These are phyloP conservation scores for Pulveroboletus sp. DNA, from an alignment of 768 basidiomycete genomes.

Conservation along the genomic window DNA sequence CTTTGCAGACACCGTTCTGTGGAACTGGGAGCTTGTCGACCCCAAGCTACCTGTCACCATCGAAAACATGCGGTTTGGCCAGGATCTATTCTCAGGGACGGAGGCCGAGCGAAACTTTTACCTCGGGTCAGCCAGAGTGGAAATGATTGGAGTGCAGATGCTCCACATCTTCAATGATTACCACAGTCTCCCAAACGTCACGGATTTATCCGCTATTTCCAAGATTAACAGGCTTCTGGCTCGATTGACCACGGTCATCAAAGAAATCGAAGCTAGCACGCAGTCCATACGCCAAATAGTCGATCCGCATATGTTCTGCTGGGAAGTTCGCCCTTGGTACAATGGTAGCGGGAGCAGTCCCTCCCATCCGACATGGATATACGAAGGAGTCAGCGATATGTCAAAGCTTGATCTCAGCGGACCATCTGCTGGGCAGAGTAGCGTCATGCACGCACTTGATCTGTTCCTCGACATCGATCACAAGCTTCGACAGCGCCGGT, in stretches of 20 bases:
- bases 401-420: constrained; percentile 71
- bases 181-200: constrained; percentile 66
- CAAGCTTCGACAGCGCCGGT: constrained; percentile 67
- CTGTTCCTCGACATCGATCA: constrained; percentile 89
- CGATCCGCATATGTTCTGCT: constrained; percentile 87
- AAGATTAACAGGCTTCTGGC: constrained; percentile 72
- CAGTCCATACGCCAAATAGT: constrained; percentile 65
- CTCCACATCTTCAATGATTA: constrained; percentile 87
- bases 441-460: constrained; percentile 83
- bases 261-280: constrained; percentile 70
- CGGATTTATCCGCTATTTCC: constrained; percentile 59
- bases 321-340: constrained; percentile 90
- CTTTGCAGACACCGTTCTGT: constrained; percentile 94
- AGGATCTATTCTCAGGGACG: constrained; percentile 77
- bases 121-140: constrained; percentile 76
- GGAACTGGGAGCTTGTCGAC: constrained; percentile 76
- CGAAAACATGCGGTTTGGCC: constrained; percentile 70
- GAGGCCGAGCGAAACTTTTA: constrained; percentile 88
- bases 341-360: constrained; percentile 70
- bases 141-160: constrained; percentile 84
- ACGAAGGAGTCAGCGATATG: constrained; percentile 67
- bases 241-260: constrained; percentile 65
- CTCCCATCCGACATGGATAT: constrained; percentile 60
- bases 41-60: constrained; percentile 55
- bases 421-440: constrained; percentile 93